Conservation (phyloP, 257 asterid species). For the Striga asiatica region DNA sequence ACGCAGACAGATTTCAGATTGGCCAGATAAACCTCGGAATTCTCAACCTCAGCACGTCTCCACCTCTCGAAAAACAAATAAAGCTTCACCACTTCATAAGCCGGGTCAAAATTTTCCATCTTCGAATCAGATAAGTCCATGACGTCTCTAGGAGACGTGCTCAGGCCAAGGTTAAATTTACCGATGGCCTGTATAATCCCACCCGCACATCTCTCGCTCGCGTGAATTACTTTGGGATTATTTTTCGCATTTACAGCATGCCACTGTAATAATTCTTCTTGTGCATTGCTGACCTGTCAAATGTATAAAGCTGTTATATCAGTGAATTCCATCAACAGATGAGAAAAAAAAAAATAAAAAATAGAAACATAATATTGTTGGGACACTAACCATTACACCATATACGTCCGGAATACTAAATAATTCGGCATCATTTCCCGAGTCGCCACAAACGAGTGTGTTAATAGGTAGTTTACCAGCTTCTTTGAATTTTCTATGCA, state of each 20-base stretch:
- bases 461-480: constrained; percentile 61
- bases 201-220: constrained; percentile 90
- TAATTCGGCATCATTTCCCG: constrained; percentile 95
- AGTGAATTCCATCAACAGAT: constrained; percentile 8
- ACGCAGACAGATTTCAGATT: constrained; percentile 67
- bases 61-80: constrained; percentile 73
- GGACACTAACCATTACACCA: constrained; percentile 94
- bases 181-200: constrained; percentile 95
- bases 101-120: constrained; percentile 64
- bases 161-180: constrained; percentile 86
- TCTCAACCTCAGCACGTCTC: constrained; percentile 86
- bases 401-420: constrained; percentile 81
- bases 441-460: constrained; percentile 96
- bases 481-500: constrained; percentile 60
- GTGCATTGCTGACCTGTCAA: constrained; percentile 84
- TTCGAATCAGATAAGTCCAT: constrained; percentile 44
- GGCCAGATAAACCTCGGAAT: constrained; percentile 55
- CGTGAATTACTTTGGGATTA: constrained; percentile 77
- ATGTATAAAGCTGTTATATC: constrained; percentile 11
- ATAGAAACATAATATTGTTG: too few relatives aligned
- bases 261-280: constrained; percentile 97
- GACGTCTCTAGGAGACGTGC: constrained; percentile 73
- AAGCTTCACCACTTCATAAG: constrained; percentile 78
- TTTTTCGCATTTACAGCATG: constrained; percentile 74
- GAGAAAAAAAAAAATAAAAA: constrained; percentile 10